Percentiles rank a stretch among this genome's conserved stretches.
Evolutionary conservation across 106 monocot species (phyloP).

Genomic region (Dendrobium catenatum): DNA sequence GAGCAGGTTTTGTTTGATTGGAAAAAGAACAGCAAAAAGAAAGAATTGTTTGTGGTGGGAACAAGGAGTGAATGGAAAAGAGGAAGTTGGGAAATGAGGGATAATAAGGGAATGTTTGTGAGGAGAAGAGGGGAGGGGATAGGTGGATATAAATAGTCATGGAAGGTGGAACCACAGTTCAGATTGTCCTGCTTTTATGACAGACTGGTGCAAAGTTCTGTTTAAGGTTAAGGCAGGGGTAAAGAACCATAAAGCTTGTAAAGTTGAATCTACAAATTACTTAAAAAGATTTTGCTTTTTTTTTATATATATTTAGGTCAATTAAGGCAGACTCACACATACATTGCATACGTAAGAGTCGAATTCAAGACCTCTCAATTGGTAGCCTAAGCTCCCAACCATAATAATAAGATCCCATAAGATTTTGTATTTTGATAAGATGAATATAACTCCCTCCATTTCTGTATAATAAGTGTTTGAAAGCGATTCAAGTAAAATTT

Average conservation of each 20-base stretch:
- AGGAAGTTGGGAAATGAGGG: neutral
- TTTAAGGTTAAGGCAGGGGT: neutral
- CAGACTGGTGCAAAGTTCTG: neutral
- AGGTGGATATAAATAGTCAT: neutral
- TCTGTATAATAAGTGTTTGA: neutral
- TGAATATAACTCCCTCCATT: neutral
- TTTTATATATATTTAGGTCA: no score
- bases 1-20: neutral
- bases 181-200: neutral
- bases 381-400: no score
- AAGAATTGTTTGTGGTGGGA: neutral
- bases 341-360: no score
- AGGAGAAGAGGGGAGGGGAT: neutral
- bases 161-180: neutral
- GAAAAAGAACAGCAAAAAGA: neutral
- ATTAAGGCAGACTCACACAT: no score
- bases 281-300: no score
- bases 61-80: neutral
- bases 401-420: no score
- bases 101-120: neutral
- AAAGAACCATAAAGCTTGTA: neutral
- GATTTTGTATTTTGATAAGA: neutral
- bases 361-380: no score
- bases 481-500: neutral
- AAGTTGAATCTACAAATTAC: no score